phyloP scores from a whole-genome alignment of 306 rosid species.

The Bauhinia variegata region DNA sequence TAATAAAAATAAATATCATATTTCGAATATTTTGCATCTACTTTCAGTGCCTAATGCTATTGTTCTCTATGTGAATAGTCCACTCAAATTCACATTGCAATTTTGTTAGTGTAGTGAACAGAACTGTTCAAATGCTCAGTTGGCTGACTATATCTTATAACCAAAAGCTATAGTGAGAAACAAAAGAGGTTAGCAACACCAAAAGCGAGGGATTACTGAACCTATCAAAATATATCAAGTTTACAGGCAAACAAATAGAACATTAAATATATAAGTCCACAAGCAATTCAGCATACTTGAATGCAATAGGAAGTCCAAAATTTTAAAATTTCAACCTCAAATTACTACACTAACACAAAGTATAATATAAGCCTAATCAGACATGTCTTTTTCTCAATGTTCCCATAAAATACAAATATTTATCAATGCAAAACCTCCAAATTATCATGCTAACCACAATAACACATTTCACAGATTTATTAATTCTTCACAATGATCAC shows the following conservation, averaged over 20 bases:
- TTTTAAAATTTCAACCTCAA: slow-evolving; percentile 17
- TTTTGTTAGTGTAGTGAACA: slow-evolving; percentile 1
- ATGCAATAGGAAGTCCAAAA: not conserved
- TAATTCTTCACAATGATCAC: slow-evolving; percentile 16
- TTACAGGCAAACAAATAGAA: not conserved
- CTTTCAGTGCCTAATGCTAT: not conserved
- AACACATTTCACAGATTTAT: slow-evolving; percentile 7
- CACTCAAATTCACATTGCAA: slow-evolving; percentile 26
- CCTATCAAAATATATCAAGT: not conserved
- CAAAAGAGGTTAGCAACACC: slow-evolving; percentile 1
- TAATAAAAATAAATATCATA: slow-evolving; percentile 9
- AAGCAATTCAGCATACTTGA: not conserved
- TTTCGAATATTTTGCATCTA: slow-evolving; percentile 2
- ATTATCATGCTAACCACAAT: slow-evolving; percentile 25
- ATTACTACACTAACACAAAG: not conserved
- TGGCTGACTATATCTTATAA: slow-evolving; percentile 7
- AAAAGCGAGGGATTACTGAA: not conserved
- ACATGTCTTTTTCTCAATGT: slow-evolving; percentile 4
- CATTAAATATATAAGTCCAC: not conserved
- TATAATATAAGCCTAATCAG: not conserved
- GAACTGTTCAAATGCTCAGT: slow-evolving; percentile 16
- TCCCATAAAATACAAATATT: slow-evolving; percentile 13
- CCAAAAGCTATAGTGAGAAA: not conserved
- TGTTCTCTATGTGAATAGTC: slow-evolving; percentile 14
- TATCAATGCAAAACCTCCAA: not conserved